These are phyloP conservation scores for Intubia oerlemansii DNA, from an alignment of 2,329 filamentous ascomycete species.

Conservation along the genomic window DNA sequence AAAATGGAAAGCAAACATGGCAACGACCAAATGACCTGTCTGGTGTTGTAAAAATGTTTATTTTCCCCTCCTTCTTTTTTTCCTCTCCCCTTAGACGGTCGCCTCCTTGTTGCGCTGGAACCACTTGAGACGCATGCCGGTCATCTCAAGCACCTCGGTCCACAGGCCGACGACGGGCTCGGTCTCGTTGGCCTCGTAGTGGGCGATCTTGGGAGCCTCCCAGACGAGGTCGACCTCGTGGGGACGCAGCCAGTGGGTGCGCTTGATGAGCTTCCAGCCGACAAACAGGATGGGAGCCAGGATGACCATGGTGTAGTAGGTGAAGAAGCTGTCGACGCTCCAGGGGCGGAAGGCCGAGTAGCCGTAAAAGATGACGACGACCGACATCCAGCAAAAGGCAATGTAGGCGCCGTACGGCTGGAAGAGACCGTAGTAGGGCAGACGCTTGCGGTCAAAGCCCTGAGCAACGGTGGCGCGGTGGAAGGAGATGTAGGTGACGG, in stretches of 20 bases:
- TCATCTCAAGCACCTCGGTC: constrained; percentile 5
- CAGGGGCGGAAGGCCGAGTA: constrained; percentile 29
- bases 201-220: constrained; percentile 10
- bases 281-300: constrained; percentile 30
- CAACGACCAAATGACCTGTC: too few species aligned
- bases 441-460: constrained; percentile 12
- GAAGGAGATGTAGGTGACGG: constrained; percentile 19
- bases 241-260: constrained; percentile 20
- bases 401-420: constrained; percentile 19
- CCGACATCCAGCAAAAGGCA: constrained; percentile 7
- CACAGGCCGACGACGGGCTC: constrained; percentile 5
- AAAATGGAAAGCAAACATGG: too few species aligned
- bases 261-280: constrained; percentile 42
- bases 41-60: too few species aligned
- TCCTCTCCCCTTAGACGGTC: not conserved
- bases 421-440: constrained; percentile 18
- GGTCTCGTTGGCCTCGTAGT: constrained; percentile 16
- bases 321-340: constrained; percentile 23
- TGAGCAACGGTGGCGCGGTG: constrained; percentile 16
- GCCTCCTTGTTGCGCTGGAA: not conserved
- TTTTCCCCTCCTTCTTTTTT: not conserved
- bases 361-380: constrained; percentile 21
- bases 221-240: constrained; percentile 10
- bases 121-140: not conserved
- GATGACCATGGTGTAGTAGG: constrained; percentile 35